Conservation (phyloP, 345 rosid species). For the Clarkia xantiana region DNA sequence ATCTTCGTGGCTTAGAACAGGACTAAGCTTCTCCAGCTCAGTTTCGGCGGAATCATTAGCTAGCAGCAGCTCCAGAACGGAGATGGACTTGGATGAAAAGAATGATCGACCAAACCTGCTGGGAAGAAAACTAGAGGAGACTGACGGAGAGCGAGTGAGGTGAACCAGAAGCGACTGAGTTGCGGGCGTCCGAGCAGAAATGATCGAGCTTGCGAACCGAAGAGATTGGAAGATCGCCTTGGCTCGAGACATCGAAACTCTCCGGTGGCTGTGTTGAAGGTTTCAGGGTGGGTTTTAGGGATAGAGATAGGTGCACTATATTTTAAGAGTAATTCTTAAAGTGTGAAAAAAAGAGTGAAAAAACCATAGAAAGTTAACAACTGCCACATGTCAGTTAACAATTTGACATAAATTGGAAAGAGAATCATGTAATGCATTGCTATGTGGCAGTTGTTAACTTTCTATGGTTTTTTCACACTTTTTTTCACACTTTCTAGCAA, state of each 20-base stretch:
- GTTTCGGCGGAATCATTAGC: constrained; percentile 39
- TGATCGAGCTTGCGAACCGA: constrained; percentile 20
- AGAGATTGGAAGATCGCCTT: constrained; percentile 26
- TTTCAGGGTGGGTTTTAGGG: no score
- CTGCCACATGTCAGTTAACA: no score
- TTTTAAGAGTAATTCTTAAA: no score
- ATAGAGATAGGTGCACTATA: no score
- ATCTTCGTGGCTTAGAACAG: constrained; percentile 38
- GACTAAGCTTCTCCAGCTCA: constrained; percentile 20
- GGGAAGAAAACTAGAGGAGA: constrained; percentile 2
- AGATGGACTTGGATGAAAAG: constrained; percentile 33
- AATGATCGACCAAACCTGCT: constrained; percentile 12
- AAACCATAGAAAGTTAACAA: no score
- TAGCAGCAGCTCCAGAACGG: constrained; percentile 29
- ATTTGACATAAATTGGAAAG: no score
- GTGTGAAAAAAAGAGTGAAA: no score
- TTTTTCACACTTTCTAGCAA: no score
- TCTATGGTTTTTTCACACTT: no score
- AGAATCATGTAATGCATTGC: no score
- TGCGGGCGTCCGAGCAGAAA: constrained; percentile 19
- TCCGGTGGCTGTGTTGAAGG: no score
- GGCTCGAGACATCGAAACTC: constrained; percentile 43
- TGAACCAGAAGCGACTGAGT: constrained; percentile 17
- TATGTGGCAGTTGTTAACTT: no score
- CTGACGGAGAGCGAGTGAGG: constrained; percentile 25